Conservation (phyloP, 768 basidiomycete species). For the Lactarius trivialis region DNA sequence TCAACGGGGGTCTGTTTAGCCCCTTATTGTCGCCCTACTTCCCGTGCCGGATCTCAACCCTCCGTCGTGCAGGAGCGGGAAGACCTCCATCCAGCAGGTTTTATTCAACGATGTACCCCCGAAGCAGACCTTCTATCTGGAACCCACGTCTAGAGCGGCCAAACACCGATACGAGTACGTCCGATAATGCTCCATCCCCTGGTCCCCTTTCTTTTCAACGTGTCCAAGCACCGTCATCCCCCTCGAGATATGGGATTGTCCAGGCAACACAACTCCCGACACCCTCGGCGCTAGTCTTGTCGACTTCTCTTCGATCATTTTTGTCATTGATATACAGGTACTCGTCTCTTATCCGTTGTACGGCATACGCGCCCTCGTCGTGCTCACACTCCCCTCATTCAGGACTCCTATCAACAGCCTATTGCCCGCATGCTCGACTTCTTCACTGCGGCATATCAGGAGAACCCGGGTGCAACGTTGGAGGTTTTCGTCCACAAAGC, state of each 20-base stretch:
- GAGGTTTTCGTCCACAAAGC: constrained; percentile 96
- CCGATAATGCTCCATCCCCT: constrained; percentile 8
- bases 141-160: constrained; percentile 71
- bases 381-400: constrained; percentile 2
- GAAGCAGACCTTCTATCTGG: constrained; percentile 86
- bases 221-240: constrained; percentile 74
- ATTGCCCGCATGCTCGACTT: constrained; percentile 78
- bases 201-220: not conserved
- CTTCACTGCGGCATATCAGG: constrained; percentile 66
- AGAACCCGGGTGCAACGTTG: constrained; percentile 70
- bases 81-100: constrained; percentile 85
- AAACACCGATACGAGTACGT: constrained; percentile 79
- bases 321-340: constrained; percentile 93
- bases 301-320: constrained; percentile 80
- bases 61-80: constrained; percentile 61
- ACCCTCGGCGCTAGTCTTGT: constrained; percentile 69
- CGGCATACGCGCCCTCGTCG: not conserved
- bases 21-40: not conserved
- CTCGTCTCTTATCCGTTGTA: constrained; percentile 11
- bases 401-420: constrained; percentile 83
- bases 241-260: constrained; percentile 94
- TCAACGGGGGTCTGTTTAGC: constrained; percentile 49
- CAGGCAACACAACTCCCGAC: constrained; percentile 75
- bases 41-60: constrained; percentile 1
- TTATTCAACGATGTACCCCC: constrained; percentile 81